Evolutionary conservation across 2,329 filamentous ascomycete species (phyloP), one percentile per base, ranked within the genome.

Genomic region (Cercospora sp.): DNA sequence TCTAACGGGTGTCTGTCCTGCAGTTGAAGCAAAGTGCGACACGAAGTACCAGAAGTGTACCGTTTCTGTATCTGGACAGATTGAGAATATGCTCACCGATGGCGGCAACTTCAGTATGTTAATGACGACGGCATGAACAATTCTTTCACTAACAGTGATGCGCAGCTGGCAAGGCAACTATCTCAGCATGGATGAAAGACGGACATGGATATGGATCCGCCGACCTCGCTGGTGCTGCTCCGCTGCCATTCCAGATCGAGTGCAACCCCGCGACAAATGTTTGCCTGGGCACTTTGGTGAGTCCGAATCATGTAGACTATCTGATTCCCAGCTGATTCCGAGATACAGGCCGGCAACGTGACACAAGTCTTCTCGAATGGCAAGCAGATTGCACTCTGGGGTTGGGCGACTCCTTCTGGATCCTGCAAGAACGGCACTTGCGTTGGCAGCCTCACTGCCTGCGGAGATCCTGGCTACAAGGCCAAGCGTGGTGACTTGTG

Each of bases 301-400:
- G 65, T 63, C 1, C n/a, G 18, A 36, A 30, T n/a, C 16, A 23
- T 26, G 28, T 6, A 23, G 18, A n/a, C n/a, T 36, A 18, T 51
- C 3, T 20, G 9, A 23, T n/a, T 26, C 9, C 23, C 42, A 33
- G 26, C 33, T 57, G 20, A 58, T 59, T n/a, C 4, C 23, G 6
- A 30, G 12, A 45, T 3, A 16, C 51, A 67, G 65, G 58, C 64
- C 36, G 67, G 67, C 28, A 69, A 69, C 30, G 58, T 67, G 16
- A 69, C 67, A 1, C 67, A 69, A 60, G 36, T 69, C 18, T 69
- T 69, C 36, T 31, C 61, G 9, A 69, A 69, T 26, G 67, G 67
- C 8, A 67, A 69, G 39, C 59, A 64, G 2, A 51, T 69, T n/a
- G 67, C 64, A 8, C 64, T 67, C 13, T 69, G 67, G 67, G 67